A percentile compares a stretch with the other conserved stretches of the same genome.
Evolutionary conservation across 768 basidiomycete genomes (phyloP).

Genomic region (Pleurotus giganteus): DNA sequence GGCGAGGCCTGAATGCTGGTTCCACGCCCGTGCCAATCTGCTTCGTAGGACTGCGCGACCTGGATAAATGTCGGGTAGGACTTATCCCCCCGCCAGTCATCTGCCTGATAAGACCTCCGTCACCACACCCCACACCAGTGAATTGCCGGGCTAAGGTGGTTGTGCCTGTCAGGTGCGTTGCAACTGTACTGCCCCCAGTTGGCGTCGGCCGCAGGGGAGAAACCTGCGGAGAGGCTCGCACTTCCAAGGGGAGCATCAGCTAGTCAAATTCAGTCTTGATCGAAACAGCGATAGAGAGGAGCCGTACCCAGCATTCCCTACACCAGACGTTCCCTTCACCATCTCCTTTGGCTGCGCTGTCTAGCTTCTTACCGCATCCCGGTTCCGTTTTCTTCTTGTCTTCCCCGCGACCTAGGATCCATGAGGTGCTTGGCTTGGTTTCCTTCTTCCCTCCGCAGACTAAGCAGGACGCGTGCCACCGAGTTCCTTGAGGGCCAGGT

Average conservation of each 20-base stretch:
- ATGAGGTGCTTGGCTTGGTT: constrained; percentile 22
- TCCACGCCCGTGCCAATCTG: constrained; percentile 42
- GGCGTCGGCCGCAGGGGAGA: constrained; percentile 54
- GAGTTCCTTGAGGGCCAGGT: constrained; percentile 77
- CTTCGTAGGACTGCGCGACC: constrained; percentile 61
- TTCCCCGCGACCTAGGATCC: constrained; percentile 38
- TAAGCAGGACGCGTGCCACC: constrained; percentile 78
- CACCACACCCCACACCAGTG: constrained; percentile 54
- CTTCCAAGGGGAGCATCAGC: constrained; percentile 53
- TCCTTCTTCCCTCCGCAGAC: constrained; percentile 78
- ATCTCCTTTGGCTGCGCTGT: constrained; percentile 79
- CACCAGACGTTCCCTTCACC: constrained; percentile 76
- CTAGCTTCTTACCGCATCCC: constrained; percentile 81
- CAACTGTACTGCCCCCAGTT: constrained; percentile 40
- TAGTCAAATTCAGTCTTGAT: constrained; percentile 23
- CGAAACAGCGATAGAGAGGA: background rate
- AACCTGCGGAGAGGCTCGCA: constrained; percentile 46
- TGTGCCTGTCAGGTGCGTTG: constrained; percentile 63
- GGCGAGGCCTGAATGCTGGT: constrained; percentile 51
- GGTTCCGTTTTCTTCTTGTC: constrained; percentile 56
- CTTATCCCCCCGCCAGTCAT: constrained; percentile 67
- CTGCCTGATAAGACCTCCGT: constrained; percentile 45
- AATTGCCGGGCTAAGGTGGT: constrained; percentile 77
- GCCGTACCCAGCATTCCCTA: constrained; percentile 74
- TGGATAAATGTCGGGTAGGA: constrained; percentile 58